Evolutionary conservation across 805 yeast species (phyloP).

Genomic region (Candida anglica): DNA sequence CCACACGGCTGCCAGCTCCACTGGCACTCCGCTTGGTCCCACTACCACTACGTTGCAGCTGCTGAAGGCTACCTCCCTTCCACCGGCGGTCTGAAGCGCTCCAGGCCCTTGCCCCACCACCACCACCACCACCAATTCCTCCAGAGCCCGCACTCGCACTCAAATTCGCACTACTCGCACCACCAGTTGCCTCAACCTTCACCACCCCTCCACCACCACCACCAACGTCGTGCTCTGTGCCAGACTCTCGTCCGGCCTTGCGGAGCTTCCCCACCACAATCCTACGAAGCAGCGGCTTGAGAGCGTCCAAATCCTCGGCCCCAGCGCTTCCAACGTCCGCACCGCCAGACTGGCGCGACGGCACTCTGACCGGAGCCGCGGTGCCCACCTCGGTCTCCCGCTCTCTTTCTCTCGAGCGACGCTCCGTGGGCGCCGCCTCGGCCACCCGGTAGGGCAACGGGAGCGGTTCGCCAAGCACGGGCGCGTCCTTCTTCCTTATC

Average conservation of each 20-base stretch:
- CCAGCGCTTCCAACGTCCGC: neutral
- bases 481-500: conserved; percentile 1
- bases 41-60: too few species aligned
- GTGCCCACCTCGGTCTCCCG: too few species aligned
- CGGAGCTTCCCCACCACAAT: conserved; percentile 3
- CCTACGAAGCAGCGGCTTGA: too few species aligned
- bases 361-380: too few species aligned
- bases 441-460: conserved; percentile 3
- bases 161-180: neutral
- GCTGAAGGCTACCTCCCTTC: too few species aligned
- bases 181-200: too few species aligned
- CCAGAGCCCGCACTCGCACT: neutral
- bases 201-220: too few species aligned
- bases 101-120: neutral
- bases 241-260: neutral
- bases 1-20: too few species aligned
- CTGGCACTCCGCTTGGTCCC: too few species aligned
- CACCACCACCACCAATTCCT: neutral
- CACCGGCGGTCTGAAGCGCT: neutral
- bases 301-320: neutral
- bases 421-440: neutral
- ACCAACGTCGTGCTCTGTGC: neutral
- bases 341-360: too few species aligned
- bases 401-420: neutral
- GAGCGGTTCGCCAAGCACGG: conserved; percentile 4